Evolutionary conservation across 805 yeast genomes (phyloP), one percentile per base, ranked within the genome.

Genomic region (Nakazawaea wyomingensis): DNA sequence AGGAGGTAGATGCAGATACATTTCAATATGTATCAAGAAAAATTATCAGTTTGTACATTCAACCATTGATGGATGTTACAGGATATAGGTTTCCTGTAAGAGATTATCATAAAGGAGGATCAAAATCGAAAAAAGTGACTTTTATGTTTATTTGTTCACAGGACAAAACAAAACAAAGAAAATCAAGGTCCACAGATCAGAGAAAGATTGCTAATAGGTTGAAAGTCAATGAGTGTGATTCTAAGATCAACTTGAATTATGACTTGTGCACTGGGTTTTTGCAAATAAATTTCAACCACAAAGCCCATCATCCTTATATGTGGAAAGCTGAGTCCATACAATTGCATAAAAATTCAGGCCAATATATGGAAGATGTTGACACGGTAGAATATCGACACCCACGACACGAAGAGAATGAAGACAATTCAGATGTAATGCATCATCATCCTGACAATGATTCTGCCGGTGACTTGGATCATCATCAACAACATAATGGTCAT

Each of bases 111-210:
- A 66, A 68, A 50, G 68, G 68, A 28, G 69, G 70, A 4, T 55
- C 64, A 30, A 65, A 62, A 45, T 54, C 66, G 6, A 67, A 66
- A 41, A 68, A 66, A 47, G 58, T 68, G 30, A 57, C 71, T 1
- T 69, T 71, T 60, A 66, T 62, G 65, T 70, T 65, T 44, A 62
- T 70, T 22, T 70, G 75, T 45, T 65, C 72, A 2, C 74, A 70
- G 42, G 75, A 70, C 46, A 60, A 56, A 37, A 49, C 57, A n/a
- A 59, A 68, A 19, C 71, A 69, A 44, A 59, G 75, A 38, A 66
- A 64, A 45, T 63, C 72, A 9, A 53, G 74, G 43, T 63, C 72
- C 33, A 64, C 58, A 6, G 55, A 64, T 36, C 63, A 65, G 42
- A 57, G 72, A 40, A 59, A 53, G 26, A 60, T 67, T 16, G 48